Percentiles rank a stretch among this genome's conserved stretches.
Conservation (phyloP, 257 asterid genomes). For the Plantago major region DNA sequence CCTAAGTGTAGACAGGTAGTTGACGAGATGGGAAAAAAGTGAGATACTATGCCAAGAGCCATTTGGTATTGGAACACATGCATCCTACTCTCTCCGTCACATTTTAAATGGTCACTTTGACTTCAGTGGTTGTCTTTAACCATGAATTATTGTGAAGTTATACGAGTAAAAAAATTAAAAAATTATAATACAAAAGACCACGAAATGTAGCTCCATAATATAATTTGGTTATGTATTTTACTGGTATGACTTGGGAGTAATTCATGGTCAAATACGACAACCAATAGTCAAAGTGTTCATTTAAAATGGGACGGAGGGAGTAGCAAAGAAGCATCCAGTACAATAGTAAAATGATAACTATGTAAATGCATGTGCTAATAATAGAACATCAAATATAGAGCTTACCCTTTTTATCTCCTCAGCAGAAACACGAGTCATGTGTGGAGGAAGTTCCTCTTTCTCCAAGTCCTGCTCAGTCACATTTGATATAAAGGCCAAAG, state of each 20-base stretch:
- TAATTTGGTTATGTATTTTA: too few species aligned
- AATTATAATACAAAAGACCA: too few species aligned
- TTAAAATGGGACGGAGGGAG: neutral
- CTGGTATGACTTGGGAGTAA: too few species aligned
- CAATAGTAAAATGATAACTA: too few species aligned
- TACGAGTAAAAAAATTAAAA: too few species aligned
- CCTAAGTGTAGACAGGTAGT: neutral
- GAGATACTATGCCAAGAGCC: neutral
- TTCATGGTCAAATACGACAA: too few species aligned
- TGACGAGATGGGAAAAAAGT: neutral
- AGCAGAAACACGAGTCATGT: conserved; percentile 69
- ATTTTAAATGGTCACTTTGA: too few species aligned
- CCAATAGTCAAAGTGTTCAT: too few species aligned
- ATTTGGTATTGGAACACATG: neutral
- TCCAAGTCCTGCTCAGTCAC: conserved; percentile 60
- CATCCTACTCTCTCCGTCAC: neutral
- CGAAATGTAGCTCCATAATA: too few species aligned
- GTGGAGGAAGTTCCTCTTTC: conserved; percentile 83
- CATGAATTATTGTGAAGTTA: too few species aligned
- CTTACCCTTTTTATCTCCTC: conserved; percentile 80
- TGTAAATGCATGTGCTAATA: neutral
- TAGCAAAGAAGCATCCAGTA: neutral
- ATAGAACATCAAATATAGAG: conserved; percentile 15
- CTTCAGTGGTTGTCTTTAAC: too few species aligned
- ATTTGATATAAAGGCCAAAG: conserved; percentile 5